Conservation (phyloP, 2,329 filamentous ascomycete genomes). For the Didymella exigua region DNA sequence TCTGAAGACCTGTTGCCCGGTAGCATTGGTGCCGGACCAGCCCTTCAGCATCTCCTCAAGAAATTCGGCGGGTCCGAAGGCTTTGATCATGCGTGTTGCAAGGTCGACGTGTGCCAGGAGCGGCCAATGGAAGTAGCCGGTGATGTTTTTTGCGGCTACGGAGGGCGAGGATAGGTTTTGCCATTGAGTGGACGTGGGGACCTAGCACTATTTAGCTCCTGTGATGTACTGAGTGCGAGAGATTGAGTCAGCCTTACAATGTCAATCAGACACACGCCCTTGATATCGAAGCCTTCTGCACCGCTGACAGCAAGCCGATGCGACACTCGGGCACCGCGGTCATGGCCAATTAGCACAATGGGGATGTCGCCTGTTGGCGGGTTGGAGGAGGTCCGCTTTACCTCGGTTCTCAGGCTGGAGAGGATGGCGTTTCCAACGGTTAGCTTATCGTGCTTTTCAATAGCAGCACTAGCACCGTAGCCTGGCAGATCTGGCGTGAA, state of each 20-base stretch:
- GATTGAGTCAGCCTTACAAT: slow-evolving; percentile 26
- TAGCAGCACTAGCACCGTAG: slow-evolving; percentile 38
- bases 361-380: slow-evolving; percentile 19
- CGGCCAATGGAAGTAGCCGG: slow-evolving; percentile 64
- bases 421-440: slow-evolving; percentile 34
- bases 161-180: slow-evolving; percentile 48
- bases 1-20: slow-evolving; percentile 20
- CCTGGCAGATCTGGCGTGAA: slow-evolving; percentile 43
- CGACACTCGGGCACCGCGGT: slow-evolving; percentile 62
- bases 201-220: slow-evolving; percentile 47
- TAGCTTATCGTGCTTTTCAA: slow-evolving; percentile 37
- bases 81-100: slow-evolving; percentile 58
- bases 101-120: slow-evolving; percentile 61
- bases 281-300: slow-evolving; percentile 48
- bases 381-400: slow-evolving; percentile 24
- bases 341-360: slow-evolving; percentile 58
- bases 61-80: slow-evolving; percentile 52
- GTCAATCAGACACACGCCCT: slow-evolving; percentile 38
- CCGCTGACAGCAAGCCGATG: slow-evolving; percentile 61
- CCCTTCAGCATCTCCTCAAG: slow-evolving; percentile 42
- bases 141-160: slow-evolving; percentile 49
- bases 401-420: slow-evolving; percentile 31
- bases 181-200: slow-evolving; percentile 63
- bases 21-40: slow-evolving; percentile 39
- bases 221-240: no score